These are phyloP conservation scores for Colletotrichum higginsianum DNA, from an alignment of 2,329 filamentous ascomycete species.

Conservation along the genomic window DNA sequence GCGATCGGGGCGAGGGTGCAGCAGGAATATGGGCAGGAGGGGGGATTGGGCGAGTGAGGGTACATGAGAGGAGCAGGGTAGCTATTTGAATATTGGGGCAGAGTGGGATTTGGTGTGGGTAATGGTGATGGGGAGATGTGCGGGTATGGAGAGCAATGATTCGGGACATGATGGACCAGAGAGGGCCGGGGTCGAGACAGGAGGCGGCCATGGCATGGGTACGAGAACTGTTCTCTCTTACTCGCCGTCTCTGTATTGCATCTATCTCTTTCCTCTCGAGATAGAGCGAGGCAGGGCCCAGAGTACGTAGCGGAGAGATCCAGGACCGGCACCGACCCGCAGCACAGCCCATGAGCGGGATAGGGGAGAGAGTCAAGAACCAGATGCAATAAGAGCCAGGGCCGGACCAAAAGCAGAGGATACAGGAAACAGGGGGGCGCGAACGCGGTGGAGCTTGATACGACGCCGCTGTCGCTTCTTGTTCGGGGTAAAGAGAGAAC, in stretches of 20 bases:
- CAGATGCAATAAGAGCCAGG: slow-evolving; percentile 1
- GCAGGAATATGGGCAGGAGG: slow-evolving; percentile 35
- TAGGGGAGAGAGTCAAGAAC: background rate
- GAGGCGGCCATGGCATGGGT: slow-evolving; percentile 8
- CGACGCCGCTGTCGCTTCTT: slow-evolving; percentile 23
- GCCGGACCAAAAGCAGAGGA: slow-evolving; percentile 22
- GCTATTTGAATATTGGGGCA: slow-evolving; percentile 53
- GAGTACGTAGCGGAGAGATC: slow-evolving; percentile 1
- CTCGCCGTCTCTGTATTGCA: slow-evolving; percentile 2
- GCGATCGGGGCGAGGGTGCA: slow-evolving; percentile 47
- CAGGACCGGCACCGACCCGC: slow-evolving; percentile 6
- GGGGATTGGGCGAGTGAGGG: slow-evolving; percentile 47
- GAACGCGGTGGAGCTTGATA: slow-evolving; percentile 35
- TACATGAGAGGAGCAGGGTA: slow-evolving; percentile 48
- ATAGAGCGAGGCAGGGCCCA: background rate
- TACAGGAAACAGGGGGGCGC: slow-evolving; percentile 23
- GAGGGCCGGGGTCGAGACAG: slow-evolving; percentile 5
- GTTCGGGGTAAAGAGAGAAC: slow-evolving; percentile 39
- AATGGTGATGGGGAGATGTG: slow-evolving; percentile 40
- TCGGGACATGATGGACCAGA: slow-evolving; percentile 7
- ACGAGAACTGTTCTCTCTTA: slow-evolving; percentile 8
- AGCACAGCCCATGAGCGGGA: background rate
- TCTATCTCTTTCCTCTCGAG: slow-evolving; percentile 1
- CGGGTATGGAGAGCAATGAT: slow-evolving; percentile 44
- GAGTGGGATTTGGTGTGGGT: slow-evolving; percentile 55